These are phyloP conservation scores for Metschnikowia chrysomelidarum DNA, from an alignment of 805 yeast species.

Conservation along the genomic window DNA sequence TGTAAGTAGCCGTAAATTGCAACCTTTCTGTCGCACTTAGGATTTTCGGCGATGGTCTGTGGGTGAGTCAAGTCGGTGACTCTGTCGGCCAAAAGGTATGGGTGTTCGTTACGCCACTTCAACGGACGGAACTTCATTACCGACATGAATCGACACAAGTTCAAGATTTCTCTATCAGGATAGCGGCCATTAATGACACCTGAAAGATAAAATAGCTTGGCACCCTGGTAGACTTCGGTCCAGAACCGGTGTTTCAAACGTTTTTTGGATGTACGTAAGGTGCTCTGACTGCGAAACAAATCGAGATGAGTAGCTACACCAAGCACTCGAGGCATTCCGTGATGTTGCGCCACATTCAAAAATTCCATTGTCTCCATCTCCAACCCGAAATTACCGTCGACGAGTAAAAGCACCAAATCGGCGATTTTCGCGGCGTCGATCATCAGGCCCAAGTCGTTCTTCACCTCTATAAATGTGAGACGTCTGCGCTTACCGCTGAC, in stretches of 20 bases:
- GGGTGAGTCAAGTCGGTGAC: slow-evolving; percentile 95
- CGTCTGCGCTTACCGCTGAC: slow-evolving; percentile 94
- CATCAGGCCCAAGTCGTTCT: slow-evolving; percentile 92
- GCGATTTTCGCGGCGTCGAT: slow-evolving; percentile 94
- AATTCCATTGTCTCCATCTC: slow-evolving; percentile 99
- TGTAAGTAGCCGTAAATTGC: slow-evolving; percentile 94
- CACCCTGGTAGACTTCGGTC: slow-evolving; percentile 99
- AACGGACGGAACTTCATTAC: slow-evolving; percentile 99
- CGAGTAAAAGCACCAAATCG: slow-evolving; percentile 81
- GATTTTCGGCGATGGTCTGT: slow-evolving; percentile 67
- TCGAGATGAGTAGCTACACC: slow-evolving; percentile 97
- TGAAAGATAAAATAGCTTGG: slow-evolving; percentile 87
- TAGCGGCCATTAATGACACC: slow-evolving; percentile 97
- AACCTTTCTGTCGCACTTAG: slow-evolving; percentile 82
- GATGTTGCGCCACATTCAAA: slow-evolving; percentile 92
- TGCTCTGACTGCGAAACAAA: slow-evolving; percentile 83
- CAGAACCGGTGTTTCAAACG: slow-evolving; percentile 91
- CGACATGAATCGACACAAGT: slow-evolving; percentile 85
- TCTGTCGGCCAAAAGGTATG: slow-evolving; percentile 88
- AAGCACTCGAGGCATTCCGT: slow-evolving; percentile 96
- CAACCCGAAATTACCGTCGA: slow-evolving; percentile 96
- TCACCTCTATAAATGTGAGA: slow-evolving; percentile 88
- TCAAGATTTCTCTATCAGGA: slow-evolving; percentile 94
- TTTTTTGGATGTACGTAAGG: slow-evolving; percentile 88
- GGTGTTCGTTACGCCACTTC: slow-evolving; percentile 99